Evolutionary conservation across 305 asterid species (phyloP).

Genomic region (Fraxinus sp.): DNA sequence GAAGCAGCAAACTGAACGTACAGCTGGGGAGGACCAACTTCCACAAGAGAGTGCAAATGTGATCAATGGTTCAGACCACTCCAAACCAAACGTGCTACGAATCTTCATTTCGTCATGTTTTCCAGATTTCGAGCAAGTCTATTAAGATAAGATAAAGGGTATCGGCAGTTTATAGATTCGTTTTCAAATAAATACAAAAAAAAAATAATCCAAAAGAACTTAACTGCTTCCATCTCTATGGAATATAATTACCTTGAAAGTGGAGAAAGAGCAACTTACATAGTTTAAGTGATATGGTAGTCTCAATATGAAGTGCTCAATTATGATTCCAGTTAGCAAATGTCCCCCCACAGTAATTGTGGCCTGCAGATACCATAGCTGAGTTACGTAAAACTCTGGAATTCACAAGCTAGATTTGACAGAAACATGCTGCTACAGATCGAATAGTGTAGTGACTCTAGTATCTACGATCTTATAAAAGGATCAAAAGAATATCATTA

Average conservation of each 20-base stretch:
- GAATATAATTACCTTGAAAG: neutral
- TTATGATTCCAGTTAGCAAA: conserved; percentile 61
- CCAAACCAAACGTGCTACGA: conserved; percentile 57
- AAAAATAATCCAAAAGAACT: neutral
- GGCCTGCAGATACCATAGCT: conserved; percentile 46
- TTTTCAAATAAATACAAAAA: neutral
- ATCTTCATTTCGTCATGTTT: conserved; percentile 53
- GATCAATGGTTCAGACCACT: conserved; percentile 88
- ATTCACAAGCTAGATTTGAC: neutral
- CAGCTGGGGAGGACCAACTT: conserved; percentile 94
- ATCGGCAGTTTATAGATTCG: neutral
- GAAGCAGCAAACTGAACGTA: conserved; percentile 37
- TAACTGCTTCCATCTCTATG: neutral
- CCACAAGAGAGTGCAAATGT: conserved; percentile 89
- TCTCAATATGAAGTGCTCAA: conserved; percentile 89
- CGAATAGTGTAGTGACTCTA: neutral
- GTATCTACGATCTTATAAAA: neutral
- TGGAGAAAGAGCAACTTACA: conserved; percentile 41
- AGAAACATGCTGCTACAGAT: neutral
- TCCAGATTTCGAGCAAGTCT: conserved; percentile 59
- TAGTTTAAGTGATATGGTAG: conserved; percentile 77
- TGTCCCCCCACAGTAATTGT: conserved; percentile 74
- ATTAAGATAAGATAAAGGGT: neutral
- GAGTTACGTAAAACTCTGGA: neutral
- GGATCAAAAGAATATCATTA: neutral